Percentiles rank a stretch among this genome's conserved stretches.
phyloP scores from a whole-genome alignment of 2,329 filamentous ascomycete genomes.

The Fusarium goolgardi region DNA sequence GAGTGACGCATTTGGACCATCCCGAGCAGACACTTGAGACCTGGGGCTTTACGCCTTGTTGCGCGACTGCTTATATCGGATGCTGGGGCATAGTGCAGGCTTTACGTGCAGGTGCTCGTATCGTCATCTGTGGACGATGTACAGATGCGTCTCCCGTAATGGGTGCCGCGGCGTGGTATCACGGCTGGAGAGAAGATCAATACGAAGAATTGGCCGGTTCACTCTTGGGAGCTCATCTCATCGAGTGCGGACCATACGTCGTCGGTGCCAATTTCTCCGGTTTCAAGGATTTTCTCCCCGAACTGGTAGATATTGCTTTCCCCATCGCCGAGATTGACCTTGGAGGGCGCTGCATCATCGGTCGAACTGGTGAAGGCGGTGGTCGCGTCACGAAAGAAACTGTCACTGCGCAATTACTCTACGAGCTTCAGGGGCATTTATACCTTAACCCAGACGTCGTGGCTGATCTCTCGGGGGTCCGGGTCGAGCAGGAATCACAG shows the following conservation, averaged over 20 bases:
- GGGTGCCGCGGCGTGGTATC: conserved; percentile 67
- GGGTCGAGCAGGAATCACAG: conserved; percentile 58
- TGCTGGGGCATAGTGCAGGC: conserved; percentile 60
- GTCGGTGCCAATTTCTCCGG: conserved; percentile 67
- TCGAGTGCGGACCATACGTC: conserved; percentile 66
- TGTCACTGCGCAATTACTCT: conserved; percentile 55
- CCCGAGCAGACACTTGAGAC: conserved; percentile 46
- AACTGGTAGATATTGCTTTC: conserved; percentile 50
- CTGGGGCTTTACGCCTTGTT: conserved; percentile 47
- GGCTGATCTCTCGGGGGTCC: conserved; percentile 52
- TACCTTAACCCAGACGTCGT: conserved; percentile 60
- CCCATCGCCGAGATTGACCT: conserved; percentile 55
- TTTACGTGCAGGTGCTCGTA: conserved; percentile 57
- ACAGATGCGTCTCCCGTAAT: conserved; percentile 65
- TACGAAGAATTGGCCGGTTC: conserved; percentile 63
- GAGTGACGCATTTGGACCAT: conserved; percentile 48
- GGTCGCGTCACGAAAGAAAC: conserved; percentile 55
- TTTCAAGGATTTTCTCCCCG: conserved; percentile 50
- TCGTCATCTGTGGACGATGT: conserved; percentile 62
- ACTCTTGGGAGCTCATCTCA: conserved; percentile 64
- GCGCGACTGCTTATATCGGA: conserved; percentile 60
- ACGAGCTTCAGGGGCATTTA: conserved; percentile 59
- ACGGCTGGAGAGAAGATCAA: conserved; percentile 61
- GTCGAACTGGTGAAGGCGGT: conserved; percentile 50
- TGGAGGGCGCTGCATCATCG: conserved; percentile 52